These are phyloP conservation scores for Eurotiales sp. DNA, from an alignment of 2,329 filamentous ascomycete species.

Conservation along the genomic window DNA sequence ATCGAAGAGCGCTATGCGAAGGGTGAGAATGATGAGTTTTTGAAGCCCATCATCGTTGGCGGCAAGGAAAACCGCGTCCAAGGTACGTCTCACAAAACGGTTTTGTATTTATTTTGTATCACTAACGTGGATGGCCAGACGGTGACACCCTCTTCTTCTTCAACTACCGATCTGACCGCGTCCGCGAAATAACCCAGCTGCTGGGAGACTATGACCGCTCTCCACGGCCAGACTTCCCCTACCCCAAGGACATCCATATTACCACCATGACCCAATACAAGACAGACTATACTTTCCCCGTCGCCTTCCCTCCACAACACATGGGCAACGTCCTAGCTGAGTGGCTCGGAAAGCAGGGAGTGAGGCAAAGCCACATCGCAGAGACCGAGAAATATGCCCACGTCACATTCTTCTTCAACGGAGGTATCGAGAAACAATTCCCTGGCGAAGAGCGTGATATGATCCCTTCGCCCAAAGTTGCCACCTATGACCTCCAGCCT, in stretches of 20 bases:
- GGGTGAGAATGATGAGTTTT: slow-evolving; percentile 92
- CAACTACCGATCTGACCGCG: slow-evolving; percentile 99
- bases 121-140: slow-evolving; percentile 50
- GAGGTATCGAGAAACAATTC: slow-evolving; percentile 95
- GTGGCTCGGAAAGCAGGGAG: slow-evolving; percentile 83
- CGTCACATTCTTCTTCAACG: slow-evolving; percentile 99
- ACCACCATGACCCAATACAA: slow-evolving; percentile 99
- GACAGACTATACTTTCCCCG: slow-evolving; percentile 82
- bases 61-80: slow-evolving; percentile 82
- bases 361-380: slow-evolving; percentile 92
- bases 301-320: slow-evolving; percentile 89
- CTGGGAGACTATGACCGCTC: slow-evolving; percentile 90
- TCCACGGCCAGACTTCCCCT: slow-evolving; percentile 84
- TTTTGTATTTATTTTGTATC: background rate
- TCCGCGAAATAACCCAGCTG: slow-evolving; percentile 92
- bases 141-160: slow-evolving; percentile 98
- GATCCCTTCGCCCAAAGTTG: slow-evolving; percentile 89
- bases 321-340: slow-evolving; percentile 99
- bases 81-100: slow-evolving; percentile 51
- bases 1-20: slow-evolving; percentile 85
- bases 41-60: slow-evolving; percentile 94
- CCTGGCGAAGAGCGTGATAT: slow-evolving; percentile 87
- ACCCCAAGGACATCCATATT: slow-evolving; percentile 80
- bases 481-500: slow-evolving; percentile 87
- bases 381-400: slow-evolving; percentile 99